phyloP scores from a whole-genome alignment of 495 filamentous ascomycete genomes.

The Lepidopterella palustris region DNA sequence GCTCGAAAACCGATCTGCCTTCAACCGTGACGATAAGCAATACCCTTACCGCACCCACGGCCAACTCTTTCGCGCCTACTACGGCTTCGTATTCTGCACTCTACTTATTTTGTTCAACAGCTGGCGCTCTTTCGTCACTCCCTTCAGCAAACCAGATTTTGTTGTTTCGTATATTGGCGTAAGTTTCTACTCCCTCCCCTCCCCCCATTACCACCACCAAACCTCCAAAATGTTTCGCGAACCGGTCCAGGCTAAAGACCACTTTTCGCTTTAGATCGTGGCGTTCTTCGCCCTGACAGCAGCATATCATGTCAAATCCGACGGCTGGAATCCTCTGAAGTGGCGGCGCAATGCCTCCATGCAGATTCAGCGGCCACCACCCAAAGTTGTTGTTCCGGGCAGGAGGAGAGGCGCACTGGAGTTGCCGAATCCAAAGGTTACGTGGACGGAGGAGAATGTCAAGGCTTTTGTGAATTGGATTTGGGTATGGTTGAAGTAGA shows the following conservation, averaged over 20 bases:
- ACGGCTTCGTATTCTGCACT: constrained; percentile 41
- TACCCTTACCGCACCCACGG: constrained; percentile 47
- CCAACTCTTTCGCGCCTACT: constrained; percentile 42
- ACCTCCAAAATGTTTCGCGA: background rate
- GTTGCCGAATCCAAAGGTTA: constrained; percentile 21
- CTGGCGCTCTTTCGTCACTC: constrained; percentile 37
- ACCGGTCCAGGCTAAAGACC: background rate
- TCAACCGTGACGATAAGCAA: constrained; percentile 40
- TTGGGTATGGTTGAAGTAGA: constrained; percentile 25
- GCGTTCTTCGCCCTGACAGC: constrained; percentile 31
- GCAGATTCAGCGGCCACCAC: constrained; percentile 24
- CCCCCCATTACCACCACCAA: no score
- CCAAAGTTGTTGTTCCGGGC: constrained; percentile 24
- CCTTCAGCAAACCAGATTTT: constrained; percentile 39
- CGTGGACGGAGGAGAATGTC: constrained; percentile 23
- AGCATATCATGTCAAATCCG: constrained; percentile 33
- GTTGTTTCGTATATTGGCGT: constrained; percentile 46
- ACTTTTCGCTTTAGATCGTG: constrained; percentile 16
- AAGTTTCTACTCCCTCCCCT: constrained; percentile 22
- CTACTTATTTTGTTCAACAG: constrained; percentile 45
- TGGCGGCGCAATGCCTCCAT: constrained; percentile 28
- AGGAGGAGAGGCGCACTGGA: constrained; percentile 17
- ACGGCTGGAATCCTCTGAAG: constrained; percentile 28
- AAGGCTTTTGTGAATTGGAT: constrained; percentile 15
- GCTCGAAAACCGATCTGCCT: constrained; percentile 35